Evolutionary conservation across 1,284 basidiomycete genomes (phyloP).

Genomic region (Puccinia hordei): DNA sequence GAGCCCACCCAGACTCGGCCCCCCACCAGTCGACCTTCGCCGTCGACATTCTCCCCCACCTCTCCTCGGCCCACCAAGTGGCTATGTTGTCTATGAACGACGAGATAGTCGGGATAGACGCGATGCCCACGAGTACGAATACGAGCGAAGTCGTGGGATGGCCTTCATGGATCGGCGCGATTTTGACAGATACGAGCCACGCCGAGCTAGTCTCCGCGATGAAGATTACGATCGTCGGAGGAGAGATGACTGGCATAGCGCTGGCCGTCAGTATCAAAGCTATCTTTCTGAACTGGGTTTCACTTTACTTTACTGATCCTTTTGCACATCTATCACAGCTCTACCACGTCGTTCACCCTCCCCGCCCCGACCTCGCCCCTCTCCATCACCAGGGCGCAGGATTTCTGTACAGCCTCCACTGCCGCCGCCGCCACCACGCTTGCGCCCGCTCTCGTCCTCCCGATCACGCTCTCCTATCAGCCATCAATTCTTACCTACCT

Average conservation of each 20-base stretch:
- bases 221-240: constrained; percentile 48
- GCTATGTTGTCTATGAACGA: constrained; percentile 38
- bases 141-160: constrained; percentile 28
- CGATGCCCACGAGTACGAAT: constrained; percentile 17
- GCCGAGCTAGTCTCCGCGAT: constrained; percentile 23
- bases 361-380: constrained; percentile 32
- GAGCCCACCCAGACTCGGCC: constrained; percentile 37
- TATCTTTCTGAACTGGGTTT: too few species aligned
- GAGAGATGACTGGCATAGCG: constrained; percentile 43
- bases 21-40: constrained; percentile 34
- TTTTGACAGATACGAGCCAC: constrained; percentile 46
- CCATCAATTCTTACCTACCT: too few species aligned
- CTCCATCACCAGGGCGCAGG: constrained; percentile 26
- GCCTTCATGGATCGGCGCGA: constrained; percentile 36
- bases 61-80: not conserved
- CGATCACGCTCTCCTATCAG: too few species aligned
- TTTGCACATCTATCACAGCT: not conserved
- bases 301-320: not conserved
- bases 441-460: not conserved
- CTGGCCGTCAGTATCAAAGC: constrained; percentile 19
- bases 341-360: constrained; percentile 7
- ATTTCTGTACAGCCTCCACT: constrained; percentile 32
- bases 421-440: constrained; percentile 32
- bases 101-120: constrained; percentile 32
- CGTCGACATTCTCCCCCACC: constrained; percentile 44